These are phyloP conservation scores for Moricandia moricandioides DNA, from an alignment of 345 rosid species.

Conservation along the genomic window DNA sequence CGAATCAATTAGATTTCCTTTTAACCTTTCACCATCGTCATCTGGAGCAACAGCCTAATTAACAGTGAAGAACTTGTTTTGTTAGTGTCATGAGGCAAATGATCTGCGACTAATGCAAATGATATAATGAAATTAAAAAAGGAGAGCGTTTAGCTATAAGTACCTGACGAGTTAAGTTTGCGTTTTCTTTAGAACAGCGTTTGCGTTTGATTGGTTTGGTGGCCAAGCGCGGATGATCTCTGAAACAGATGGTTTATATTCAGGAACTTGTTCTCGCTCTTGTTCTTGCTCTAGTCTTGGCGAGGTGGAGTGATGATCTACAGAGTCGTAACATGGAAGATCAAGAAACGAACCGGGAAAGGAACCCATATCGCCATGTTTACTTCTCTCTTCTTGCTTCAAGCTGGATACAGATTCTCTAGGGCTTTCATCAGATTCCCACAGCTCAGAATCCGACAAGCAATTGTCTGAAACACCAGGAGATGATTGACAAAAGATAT, in stretches of 20 bases:
- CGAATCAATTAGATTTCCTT: neutral
- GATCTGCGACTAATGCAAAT: neutral
- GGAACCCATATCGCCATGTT: slow-evolving; percentile 36
- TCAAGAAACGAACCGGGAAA: slow-evolving; percentile 31
- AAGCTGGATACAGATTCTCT: slow-evolving; percentile 32
- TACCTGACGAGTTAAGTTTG: slow-evolving; percentile 6
- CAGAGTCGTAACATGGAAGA: slow-evolving; percentile 70
- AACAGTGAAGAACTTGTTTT: neutral
- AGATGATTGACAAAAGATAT: slow-evolving; percentile 85
- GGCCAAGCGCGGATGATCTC: slow-evolving; percentile 40
- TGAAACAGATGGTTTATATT: slow-evolving; percentile 32
- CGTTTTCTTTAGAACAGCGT: neutral
- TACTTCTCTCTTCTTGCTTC: slow-evolving; percentile 28
- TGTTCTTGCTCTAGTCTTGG: slow-evolving; percentile 19
- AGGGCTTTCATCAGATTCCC: slow-evolving; percentile 72
- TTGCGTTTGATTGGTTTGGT: slow-evolving; percentile 22
- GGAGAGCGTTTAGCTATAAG: neutral
- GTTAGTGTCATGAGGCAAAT: neutral
- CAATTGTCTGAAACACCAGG: slow-evolving; percentile 71
- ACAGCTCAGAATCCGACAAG: slow-evolving; percentile 77
- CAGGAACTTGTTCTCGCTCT: slow-evolving; percentile 8
- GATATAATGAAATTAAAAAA: neutral
- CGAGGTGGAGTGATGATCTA: slow-evolving; percentile 33
- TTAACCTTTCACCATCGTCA: neutral
- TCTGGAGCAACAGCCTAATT: neutral